Evolutionary conservation across 2,329 filamentous ascomycete species (phyloP), one percentile per base, ranked within the genome.

Genomic region (Beauveria sp.): DNA sequence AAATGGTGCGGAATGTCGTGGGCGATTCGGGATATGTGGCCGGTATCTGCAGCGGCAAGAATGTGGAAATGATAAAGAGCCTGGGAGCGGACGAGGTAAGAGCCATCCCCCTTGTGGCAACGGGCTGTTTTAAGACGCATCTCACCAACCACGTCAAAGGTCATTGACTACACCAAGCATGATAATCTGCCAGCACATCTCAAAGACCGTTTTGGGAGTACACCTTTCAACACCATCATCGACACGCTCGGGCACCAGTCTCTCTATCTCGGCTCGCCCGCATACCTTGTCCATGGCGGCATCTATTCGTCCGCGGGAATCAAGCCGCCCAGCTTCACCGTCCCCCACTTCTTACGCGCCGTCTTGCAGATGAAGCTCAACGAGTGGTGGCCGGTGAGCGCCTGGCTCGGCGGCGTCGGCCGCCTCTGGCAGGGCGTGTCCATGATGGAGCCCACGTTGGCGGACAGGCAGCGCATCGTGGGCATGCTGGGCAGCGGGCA

Each of bases 81-180:
- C 67, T 84, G 5, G 81, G 81, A 1, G 80, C 77, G 0, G 76
- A 81, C 63, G 76, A 79, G 66, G 75, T 79, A n/a, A 55, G 69
- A 55, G 69, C 64, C 10, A 3, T 16, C 1, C 54, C 54, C 62
- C 4, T 14, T 16, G 30, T 10, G 5, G 8, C n/a, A 20, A 18
- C 16, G 30, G 9, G 18, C 9, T 2, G 12, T 7, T 26, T 24
- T 14, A 2, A 30, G 16, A 18, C 2, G 6, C 26, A 46, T 8
- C n/a, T 28, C 46, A 52, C 20, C 63, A 20, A 55, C 20, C 26
- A 53, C 20, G 14, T 18, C 6, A 16, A 46, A 76, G 74, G 71
- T 74, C 7, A 69, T 80, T 61, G 77, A 79, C 64, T 79, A 79
- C 64, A 70, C 66, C 5, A 66, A 70, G 7, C 70, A 78, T 61